These are phyloP conservation scores for Rhodotorula babjevae DNA, from an alignment of 768 basidiomycete species.

Conservation along the genomic window DNA sequence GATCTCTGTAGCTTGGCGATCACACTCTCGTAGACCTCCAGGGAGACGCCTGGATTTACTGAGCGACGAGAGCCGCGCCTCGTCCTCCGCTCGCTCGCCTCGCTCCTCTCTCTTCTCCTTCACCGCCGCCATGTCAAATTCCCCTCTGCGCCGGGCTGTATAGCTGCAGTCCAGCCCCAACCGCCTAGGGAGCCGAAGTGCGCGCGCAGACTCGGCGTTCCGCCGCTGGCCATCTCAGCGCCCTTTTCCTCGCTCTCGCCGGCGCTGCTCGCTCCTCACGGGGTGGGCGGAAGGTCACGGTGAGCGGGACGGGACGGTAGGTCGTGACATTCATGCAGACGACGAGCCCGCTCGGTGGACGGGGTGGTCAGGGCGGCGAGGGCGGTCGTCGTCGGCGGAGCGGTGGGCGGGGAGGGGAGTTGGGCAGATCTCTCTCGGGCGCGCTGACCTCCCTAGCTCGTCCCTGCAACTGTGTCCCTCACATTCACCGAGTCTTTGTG, in stretches of 20 bases:
- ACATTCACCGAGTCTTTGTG: too few species aligned
- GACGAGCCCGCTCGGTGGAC: background rate
- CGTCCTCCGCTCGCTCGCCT: too few species aligned
- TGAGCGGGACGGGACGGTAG: conserved; percentile 9
- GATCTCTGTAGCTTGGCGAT: too few species aligned
- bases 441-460: too few species aligned
- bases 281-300: background rate
- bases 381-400: background rate
- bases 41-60: too few species aligned
- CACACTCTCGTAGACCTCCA: too few species aligned
- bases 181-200: background rate
- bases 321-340: background rate
- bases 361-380: background rate
- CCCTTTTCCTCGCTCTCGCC: background rate
- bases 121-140: conserved; percentile 13
- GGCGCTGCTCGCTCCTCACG: background rate
- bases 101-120: background rate
- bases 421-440: too few species aligned
- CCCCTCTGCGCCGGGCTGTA: background rate
- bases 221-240: conserved; percentile 1
- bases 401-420: too few species aligned
- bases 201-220: background rate
- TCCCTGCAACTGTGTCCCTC: too few species aligned
- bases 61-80: background rate
- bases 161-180: background rate